phyloP scores from a whole-genome alignment of 345 rosid species.

The Gossypium raimondii region DNA sequence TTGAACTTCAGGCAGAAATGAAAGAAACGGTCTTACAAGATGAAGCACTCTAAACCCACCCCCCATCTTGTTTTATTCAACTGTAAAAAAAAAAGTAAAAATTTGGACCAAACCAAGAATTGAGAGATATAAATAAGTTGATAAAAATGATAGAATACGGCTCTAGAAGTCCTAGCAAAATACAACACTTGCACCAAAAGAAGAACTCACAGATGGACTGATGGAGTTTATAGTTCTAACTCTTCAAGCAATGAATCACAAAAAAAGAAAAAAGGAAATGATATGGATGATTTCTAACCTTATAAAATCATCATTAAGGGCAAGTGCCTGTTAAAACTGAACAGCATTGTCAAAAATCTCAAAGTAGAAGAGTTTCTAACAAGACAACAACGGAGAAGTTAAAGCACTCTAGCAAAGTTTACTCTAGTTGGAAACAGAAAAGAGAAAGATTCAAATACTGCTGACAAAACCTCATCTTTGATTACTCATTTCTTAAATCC shows the following conservation, averaged over 20 bases:
- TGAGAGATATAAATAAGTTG: neutral
- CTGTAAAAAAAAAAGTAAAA: neutral
- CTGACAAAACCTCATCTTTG: neutral
- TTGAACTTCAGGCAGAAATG: conserved; percentile 39
- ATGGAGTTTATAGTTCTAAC: neutral
- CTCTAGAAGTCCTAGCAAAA: neutral
- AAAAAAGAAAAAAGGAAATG: neutral
- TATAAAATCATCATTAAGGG: neutral
- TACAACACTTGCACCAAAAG: neutral
- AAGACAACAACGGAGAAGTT: neutral
- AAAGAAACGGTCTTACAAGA: conserved; percentile 32
- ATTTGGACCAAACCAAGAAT: conserved; percentile 2
- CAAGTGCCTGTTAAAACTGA: neutral
- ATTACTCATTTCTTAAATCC: neutral
- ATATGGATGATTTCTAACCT: neutral
- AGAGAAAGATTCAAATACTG: neutral
- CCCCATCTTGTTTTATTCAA: conserved; percentile 36
- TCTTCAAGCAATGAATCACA: neutral
- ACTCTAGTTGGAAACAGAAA: neutral
- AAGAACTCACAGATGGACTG: neutral
- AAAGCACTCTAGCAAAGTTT: neutral
- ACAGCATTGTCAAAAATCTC: neutral
- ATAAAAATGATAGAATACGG: neutral
- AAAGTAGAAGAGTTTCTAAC: neutral
- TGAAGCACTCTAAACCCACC: conserved; percentile 57